Evolutionary conservation across 805 yeast species (phyloP).

Genomic region (Isabelozyma rhagii): DNA sequence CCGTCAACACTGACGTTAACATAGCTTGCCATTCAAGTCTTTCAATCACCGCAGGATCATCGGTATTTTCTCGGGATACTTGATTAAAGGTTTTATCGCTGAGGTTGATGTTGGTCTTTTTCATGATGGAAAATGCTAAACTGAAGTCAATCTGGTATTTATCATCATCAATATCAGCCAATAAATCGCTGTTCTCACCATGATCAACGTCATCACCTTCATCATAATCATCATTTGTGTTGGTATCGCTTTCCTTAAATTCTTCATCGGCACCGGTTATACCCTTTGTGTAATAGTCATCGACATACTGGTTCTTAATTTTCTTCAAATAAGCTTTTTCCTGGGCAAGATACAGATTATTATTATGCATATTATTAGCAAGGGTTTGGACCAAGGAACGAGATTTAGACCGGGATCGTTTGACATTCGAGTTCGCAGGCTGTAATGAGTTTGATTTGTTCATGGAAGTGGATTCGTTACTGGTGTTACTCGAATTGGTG

Average conservation of each 20-base stretch:
- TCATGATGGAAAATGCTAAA: slow-evolving; percentile 34
- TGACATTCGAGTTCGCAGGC: not conserved
- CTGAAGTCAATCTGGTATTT: slow-evolving; percentile 48
- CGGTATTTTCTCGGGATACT: slow-evolving; percentile 36
- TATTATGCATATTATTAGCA: slow-evolving; percentile 9
- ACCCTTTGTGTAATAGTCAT: slow-evolving; percentile 73
- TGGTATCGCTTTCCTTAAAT: slow-evolving; percentile 14
- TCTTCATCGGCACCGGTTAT: slow-evolving; percentile 42
- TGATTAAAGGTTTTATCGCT: slow-evolving; percentile 30
- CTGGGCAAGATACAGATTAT: slow-evolving; percentile 48
- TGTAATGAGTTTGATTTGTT: not conserved
- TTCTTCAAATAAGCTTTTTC: slow-evolving; percentile 64
- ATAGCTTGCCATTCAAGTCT: slow-evolving; percentile 95
- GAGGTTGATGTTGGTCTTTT: slow-evolving; percentile 26
- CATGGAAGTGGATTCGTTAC: not conserved
- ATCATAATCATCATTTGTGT: slow-evolving; percentile 21
- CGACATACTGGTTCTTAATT: slow-evolving; percentile 57
- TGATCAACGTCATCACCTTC: slow-evolving; percentile 19
- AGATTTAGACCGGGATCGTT: slow-evolving; percentile 9
- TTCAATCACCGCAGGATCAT: slow-evolving; percentile 57
- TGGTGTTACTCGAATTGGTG: not conserved
- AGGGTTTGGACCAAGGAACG: slow-evolving; percentile 16
- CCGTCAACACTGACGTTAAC: slow-evolving; percentile 85
- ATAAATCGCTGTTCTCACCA: slow-evolving; percentile 22
- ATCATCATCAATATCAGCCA: slow-evolving; percentile 41